Evolutionary conservation across 2,329 filamentous ascomycete species (phyloP), one percentile per base, ranked within the genome.

Genomic region (Fusarium sp.): DNA sequence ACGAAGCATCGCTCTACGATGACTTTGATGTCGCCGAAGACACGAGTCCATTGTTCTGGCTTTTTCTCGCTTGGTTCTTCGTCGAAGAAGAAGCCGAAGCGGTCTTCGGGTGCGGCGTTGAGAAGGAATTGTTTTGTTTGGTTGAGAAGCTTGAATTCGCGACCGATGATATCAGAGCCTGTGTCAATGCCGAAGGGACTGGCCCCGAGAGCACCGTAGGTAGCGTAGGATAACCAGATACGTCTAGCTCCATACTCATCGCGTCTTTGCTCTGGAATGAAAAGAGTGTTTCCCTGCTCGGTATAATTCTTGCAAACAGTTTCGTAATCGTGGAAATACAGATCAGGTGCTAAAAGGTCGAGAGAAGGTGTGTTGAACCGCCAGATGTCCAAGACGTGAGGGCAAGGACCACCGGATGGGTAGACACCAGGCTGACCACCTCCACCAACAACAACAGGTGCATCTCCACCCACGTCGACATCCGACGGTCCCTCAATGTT

Each of bases 221-320:
- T 79, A 3, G 80, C 83, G 22, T 80, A 81, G 0, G 84, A 80
- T 0, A 79, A 53, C 82, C 82, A 85, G 2, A 84, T 72, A 4
- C 83, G 67, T 8, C 82, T 73, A 0, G 81, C 79, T 8, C 83
- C 83, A 29, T 81, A 78, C 38, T 84, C 83, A 56, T 86, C 84
- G 15, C 85, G 79, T 8, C 84, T 78, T 69, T 86, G 85, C 75
- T 87, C 85, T 0, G 85, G 85, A 40, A 87, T 85, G 66, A 86
- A 86, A 0, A 87, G 77, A 0, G 83, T 79, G 65, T 85, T 82
- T 13, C 76, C 73, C 6, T 79, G 75, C 52, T 84, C 82, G 5
- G 80, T 73, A 62, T 85, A 86, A 27, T 82, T 79, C 13, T 68
- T 71, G 59, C 84, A 86, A 0, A 82, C 78, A 1, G 65, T 73